Evolutionary conservation across 1,284 basidiomycete species (phyloP), one percentile per base, ranked within the genome.

Genomic region (Ganoderma sinense): DNA sequence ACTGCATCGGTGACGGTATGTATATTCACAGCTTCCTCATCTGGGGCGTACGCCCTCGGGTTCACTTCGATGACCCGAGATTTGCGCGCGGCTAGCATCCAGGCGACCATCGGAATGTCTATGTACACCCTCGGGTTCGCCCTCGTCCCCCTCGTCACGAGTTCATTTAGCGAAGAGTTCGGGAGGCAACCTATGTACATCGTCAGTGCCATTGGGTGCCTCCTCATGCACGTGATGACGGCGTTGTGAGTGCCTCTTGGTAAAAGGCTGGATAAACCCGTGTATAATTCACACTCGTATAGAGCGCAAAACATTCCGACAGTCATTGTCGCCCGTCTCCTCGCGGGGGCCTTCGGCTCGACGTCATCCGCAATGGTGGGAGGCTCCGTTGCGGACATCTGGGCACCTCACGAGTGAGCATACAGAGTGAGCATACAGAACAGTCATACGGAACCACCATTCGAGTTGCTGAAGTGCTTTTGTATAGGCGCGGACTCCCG

Each of bases 161-260:
- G 92, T 0, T 91, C 93, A 0, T 87, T 94, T 70, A 91, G 90
- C 69, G 94, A 95, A 78, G 94, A 95, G 75, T 89, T 94, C 72
- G 94, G 94, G 0, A 81, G 94, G 43, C 87, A 87, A 64, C 91
- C 91, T 39, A 80, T 94, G 18, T 95, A 94, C 75, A 78, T 93
- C 51, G 84, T 81, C 56, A 89, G 87, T 16, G 84, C 81, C 10
- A 75, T 89, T 65, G 84, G 87, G 4, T 91, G 91, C 77, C 80
- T 86, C 66, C 71, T 89, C 20, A 88, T 90, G 82, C 88, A 88
- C 75, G 74, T 92, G 60, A 86, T 88, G 80, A 82, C 89, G 53
- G 89, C 88, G 18, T 75, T 89, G 92, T 93, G 75, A 79, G 90
- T 84, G 31, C 33, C 58, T 23, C 26, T n/a, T 23, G 2, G 13